Evolutionary conservation across 129 eudicot genomes (phyloP).

Genomic region (Dittrichia graveolens): DNA sequence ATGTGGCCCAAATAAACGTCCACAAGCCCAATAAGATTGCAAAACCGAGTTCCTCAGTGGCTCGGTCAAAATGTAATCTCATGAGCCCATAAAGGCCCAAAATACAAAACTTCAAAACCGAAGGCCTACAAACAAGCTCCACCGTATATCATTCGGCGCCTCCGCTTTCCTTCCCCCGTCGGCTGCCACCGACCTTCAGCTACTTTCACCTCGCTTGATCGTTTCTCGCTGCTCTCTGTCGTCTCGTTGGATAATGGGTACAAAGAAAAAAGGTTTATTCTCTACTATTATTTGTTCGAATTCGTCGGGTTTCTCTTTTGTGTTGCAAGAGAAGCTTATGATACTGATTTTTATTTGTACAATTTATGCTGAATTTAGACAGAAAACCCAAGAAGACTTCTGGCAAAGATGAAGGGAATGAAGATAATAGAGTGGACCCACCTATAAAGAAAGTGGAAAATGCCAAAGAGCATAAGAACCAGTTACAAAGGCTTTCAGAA

Average conservation of each 20-base stretch:
- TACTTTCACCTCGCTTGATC: too few relatives aligned
- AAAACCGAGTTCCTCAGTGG: too few relatives aligned
- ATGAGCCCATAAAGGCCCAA: too few relatives aligned
- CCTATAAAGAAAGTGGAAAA: constrained; percentile 33
- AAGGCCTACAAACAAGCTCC: too few relatives aligned
- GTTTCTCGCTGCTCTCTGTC: background rate
- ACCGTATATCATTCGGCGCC: too few relatives aligned
- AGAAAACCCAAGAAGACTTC: constrained; percentile 37
- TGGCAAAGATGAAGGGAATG: constrained; percentile 25
- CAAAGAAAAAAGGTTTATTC: constrained; percentile 38
- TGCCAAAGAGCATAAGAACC: constrained; percentile 48
- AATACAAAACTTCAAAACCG: too few relatives aligned
- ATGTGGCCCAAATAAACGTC: too few relatives aligned
- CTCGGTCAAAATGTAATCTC: too few relatives aligned
- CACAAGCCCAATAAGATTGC: too few relatives aligned
- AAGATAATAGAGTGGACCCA: constrained; percentile 29
- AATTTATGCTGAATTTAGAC: constrained; percentile 25
- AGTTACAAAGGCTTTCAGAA: constrained; percentile 62
- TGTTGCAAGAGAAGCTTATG: background rate
- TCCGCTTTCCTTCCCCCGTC: too few relatives aligned
- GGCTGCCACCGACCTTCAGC: too few relatives aligned
- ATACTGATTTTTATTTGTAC: background rate
- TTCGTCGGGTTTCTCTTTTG: background rate
- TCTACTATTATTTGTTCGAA: background rate
- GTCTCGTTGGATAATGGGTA: constrained; percentile 31